Base-by-base conservation (phyloP, 1,139 yeast genomes). In the Lodderomyces elongisporus region DNA sequence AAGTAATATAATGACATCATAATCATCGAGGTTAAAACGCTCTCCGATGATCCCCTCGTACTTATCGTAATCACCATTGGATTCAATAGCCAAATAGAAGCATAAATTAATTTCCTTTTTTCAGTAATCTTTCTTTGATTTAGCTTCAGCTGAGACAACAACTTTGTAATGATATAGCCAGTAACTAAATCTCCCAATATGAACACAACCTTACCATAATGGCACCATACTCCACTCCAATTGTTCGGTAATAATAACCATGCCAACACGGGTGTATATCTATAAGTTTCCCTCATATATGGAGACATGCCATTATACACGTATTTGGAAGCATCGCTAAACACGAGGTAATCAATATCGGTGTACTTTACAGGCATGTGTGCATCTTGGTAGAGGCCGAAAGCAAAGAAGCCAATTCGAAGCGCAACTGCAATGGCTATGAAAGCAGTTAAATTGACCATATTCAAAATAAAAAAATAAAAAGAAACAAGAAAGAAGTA, bases 51-150 rank as follows among this genome's bases (percentile, higher is more conserved):
- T 1, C 98, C 98, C 36, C 98, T 65, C 0, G 97, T 88, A 42
- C 94, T 81, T 28, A 91, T 91, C 1, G 95, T 88, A 21, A 84
- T 77, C 0, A 89, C 98, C 93, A 91, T 85, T 9, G 98, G 98
- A 54, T 91, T 91, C 46, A 87, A 66, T 26, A 91, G 65, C 98
- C 98, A 91, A 3, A 88, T 62, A 1, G 82, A 60, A 22, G 79
- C 57, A 15, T 67, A 45, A 14, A 56, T 46, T 4, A 58, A 51
- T 21, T 33, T 39, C 32, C 38, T 36, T 27, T 39, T 41, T 9
- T 53, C 38, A 10, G 36, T 32, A 5, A 13, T n/a, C 16, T 25
- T 25, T 6, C 30, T 25, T 12, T 25, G 23, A 13, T 27, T 33
- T 10, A 18, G 9, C n/a, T n/a, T n/a, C n/a, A n/a, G n/a, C n/a